Conservation (phyloP, 2,329 filamentous ascomycete species). For the Nigrospora oryzae region DNA sequence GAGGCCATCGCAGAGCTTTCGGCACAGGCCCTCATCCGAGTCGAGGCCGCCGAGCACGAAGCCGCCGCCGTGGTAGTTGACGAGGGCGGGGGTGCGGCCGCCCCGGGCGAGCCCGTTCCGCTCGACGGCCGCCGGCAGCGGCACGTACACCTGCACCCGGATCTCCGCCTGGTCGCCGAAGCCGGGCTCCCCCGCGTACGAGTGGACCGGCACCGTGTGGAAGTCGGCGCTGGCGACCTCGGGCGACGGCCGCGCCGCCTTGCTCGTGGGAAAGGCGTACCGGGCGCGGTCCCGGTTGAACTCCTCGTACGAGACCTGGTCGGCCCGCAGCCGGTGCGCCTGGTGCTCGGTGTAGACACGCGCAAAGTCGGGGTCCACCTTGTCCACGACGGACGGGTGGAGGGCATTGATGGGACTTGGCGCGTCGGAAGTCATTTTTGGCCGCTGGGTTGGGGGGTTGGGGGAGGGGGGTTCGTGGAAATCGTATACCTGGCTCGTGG, state of each 20-base stretch:
- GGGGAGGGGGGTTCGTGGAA: too few relatives aligned
- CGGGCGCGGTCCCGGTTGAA: slow-evolving; percentile 13
- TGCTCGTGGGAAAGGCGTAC: slow-evolving; percentile 14
- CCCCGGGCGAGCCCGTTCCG: too few relatives aligned
- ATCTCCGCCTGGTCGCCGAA: slow-evolving; percentile 8
- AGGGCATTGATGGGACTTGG: slow-evolving; percentile 31
- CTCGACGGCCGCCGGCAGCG: slow-evolving; percentile 5
- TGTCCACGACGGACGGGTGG: slow-evolving; percentile 34
- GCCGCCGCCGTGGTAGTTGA: slow-evolving; percentile 62
- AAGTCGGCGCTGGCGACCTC: slow-evolving; percentile 14
- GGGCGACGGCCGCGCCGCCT: slow-evolving; percentile 9
- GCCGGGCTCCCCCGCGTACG: slow-evolving; percentile 8
- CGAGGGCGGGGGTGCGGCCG: slow-evolving; percentile 34
- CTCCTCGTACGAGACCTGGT: slow-evolving; percentile 18
- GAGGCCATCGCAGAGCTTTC: slow-evolving; percentile 39
- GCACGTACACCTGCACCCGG: slow-evolving; percentile 34
- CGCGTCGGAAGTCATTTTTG: slow-evolving; percentile 5
- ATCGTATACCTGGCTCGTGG: too few relatives aligned
- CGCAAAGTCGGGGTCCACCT: slow-evolving; percentile 36
- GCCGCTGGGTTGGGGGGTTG: background rate
- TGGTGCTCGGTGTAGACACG: slow-evolving; percentile 32
- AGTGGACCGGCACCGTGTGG: slow-evolving; percentile 12
- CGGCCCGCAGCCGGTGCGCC: slow-evolving; percentile 14
- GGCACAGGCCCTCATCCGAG: slow-evolving; percentile 55
- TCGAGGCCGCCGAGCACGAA: slow-evolving; percentile 56